Conservation (phyloP, 164 flowering plant genomes). For the Berberis vulgaris region DNA sequence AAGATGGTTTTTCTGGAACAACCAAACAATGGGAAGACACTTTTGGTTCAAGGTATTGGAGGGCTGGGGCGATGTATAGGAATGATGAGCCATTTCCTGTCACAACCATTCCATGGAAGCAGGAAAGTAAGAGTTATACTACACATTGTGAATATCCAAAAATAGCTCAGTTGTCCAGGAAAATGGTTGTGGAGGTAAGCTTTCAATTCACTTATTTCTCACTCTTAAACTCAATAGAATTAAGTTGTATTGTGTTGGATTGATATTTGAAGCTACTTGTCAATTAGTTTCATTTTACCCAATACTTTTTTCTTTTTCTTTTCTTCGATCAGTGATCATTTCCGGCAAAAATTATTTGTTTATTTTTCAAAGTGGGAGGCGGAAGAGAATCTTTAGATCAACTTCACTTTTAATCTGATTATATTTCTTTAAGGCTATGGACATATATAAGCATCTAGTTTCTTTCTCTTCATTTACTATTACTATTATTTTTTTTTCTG, state of each 20-base stretch:
- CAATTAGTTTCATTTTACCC: too few species aligned
- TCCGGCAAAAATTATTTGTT: too few species aligned
- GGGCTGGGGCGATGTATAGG: slow-evolving; percentile 89
- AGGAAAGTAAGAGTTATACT: slow-evolving; percentile 21
- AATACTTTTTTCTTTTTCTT: too few species aligned
- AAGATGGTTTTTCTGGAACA: slow-evolving; percentile 78
- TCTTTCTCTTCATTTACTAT: not conserved
- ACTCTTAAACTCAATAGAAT: too few species aligned
- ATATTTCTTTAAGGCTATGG: too few species aligned
- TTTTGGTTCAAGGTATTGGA: slow-evolving; percentile 85
- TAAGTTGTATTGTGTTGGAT: too few species aligned
- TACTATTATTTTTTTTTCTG: not conserved
- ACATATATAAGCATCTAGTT: too few species aligned
- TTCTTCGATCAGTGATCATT: too few species aligned
- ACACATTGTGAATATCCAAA: slow-evolving; percentile 19
- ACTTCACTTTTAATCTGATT: too few species aligned
- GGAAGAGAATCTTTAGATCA: too few species aligned
- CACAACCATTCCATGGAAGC: slow-evolving; percentile 29
- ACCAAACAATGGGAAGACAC: slow-evolving; percentile 80
- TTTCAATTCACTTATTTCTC: not conserved
- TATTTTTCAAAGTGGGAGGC: too few species aligned
- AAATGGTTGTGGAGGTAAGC: slow-evolving; percentile 59
- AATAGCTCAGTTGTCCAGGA: slow-evolving; percentile 30
- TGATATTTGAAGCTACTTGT: too few species aligned
- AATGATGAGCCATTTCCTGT: slow-evolving; percentile 68